Evolutionary conservation across 1,284 basidiomycete genomes (phyloP), one percentile per base, ranked within the genome.

Genomic region (Ceratobasidium sp.): DNA sequence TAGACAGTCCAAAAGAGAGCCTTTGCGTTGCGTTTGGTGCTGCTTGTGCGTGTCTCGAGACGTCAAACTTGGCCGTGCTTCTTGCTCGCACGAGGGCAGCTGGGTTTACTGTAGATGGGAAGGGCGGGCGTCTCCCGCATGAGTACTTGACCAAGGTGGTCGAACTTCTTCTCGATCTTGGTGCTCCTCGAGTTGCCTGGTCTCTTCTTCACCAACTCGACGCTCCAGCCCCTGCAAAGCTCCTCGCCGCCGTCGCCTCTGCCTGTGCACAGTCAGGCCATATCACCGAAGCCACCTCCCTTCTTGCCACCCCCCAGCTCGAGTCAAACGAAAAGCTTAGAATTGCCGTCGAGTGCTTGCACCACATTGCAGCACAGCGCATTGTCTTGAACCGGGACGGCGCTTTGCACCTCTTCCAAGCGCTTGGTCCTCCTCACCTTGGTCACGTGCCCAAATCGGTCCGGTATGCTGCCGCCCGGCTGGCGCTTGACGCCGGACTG

Each of bases 1-100:
- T 61, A 21, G 30, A 16, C 14, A 2, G 11, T 32, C 57, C 57
- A 9, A 35, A 9, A 11, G 23, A 64, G 11, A 55, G 50, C n/a
- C 2, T 55, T 6, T 67, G 50, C 16, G 64, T 67, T n/a, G n/a
- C 35, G 21, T 35, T 67, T 32, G 64, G 64, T 32, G 64, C 64
- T 30, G 64, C 64, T 32, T 55, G 28, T 16, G 64, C 38, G 13
- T 67, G 64, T 28, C 18, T 46, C 11, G 64, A 52, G 9, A 55
- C 50, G 49, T 23, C 52, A 18, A 55, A 67, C n/a, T 18, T 67
- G 23, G n/a, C 46, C 2, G 28, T 44, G 35, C 50, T 67, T 11
- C 30, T 28, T 21, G 64, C 47, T 16, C 49, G 64, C 28, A 54
- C 55, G 18, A n/a, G 9, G 38, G n/a, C 64, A 21, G 64, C 50